phyloP scores from a whole-genome alignment of 2,329 filamentous ascomycete genomes.

The Xylariaceae sp. region DNA sequence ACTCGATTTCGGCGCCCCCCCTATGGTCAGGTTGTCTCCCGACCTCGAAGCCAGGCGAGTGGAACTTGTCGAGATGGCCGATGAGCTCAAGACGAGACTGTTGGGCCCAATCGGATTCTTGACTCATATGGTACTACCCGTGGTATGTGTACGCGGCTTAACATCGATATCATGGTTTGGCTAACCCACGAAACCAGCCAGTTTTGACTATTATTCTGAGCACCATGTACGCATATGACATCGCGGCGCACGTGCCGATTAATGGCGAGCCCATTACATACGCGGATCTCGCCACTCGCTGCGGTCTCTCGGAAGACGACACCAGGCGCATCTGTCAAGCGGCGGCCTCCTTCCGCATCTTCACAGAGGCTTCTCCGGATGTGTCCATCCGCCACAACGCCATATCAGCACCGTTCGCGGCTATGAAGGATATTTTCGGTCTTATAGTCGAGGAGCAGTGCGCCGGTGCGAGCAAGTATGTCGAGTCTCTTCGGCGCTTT shows the following conservation, averaged over 20 bases:
- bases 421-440: conserved; percentile 13
- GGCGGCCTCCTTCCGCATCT: conserved; percentile 21
- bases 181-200: conserved; percentile 8
- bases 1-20: conserved; percentile 14
- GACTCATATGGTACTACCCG: conserved; percentile 7
- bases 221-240: conserved; percentile 18
- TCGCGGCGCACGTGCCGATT: conserved; percentile 17
- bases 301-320: conserved; percentile 18
- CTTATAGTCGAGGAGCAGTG: conserved; percentile 17
- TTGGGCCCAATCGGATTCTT: conserved; percentile 19
- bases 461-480: conserved; percentile 10
- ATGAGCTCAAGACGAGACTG: conserved; percentile 19
- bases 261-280: conserved; percentile 10
- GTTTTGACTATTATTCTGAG: conserved; percentile 14
- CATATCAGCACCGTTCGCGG: conserved; percentile 11
- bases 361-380: conserved; percentile 19
- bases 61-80: conserved; percentile 19
- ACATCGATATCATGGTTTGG: too few relatives aligned
- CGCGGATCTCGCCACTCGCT: conserved; percentile 2
- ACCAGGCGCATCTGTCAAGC: conserved; percentile 19
- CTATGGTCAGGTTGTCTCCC: conserved; percentile 3
- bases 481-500: conserved; percentile 17
- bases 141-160: too few relatives aligned
- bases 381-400: conserved; percentile 21
- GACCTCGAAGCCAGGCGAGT: conserved; percentile 10